A percentile compares a stretch with the other conserved stretches of the same genome.
phyloP scores from a whole-genome alignment of 2,329 filamentous ascomycete species.

The Alternaria postmessia region DNA sequence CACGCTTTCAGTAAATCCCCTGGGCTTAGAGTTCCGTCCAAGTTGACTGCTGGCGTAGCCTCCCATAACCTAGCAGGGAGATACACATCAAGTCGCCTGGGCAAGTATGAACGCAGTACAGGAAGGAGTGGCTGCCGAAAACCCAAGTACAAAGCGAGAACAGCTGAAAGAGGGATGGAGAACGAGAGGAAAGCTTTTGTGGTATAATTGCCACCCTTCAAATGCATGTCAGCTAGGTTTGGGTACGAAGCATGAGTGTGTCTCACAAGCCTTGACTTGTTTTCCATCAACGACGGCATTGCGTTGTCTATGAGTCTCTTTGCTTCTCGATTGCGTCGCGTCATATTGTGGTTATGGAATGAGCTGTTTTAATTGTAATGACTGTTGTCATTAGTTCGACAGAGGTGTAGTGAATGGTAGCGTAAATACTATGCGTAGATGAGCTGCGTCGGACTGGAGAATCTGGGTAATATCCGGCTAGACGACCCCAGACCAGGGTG shows the following conservation, averaged over 20 bases:
- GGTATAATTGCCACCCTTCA: not conserved
- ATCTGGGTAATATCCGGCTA: not conserved
- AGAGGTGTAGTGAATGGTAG: not conserved
- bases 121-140: slow-evolving; percentile 11
- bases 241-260: not conserved
- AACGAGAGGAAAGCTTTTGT: not conserved
- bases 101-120: slow-evolving; percentile 6
- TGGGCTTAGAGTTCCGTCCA: too few relatives aligned
- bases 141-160: not conserved
- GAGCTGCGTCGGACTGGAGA: not conserved
- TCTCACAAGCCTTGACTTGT: not conserved
- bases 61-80: not conserved
- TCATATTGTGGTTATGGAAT: not conserved
- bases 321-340: not conserved
- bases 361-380: not conserved
- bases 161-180: not conserved
- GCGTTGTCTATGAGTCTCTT: not conserved
- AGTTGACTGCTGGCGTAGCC: not conserved
- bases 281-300: not conserved
- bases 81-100: slow-evolving; percentile 14
- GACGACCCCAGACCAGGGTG: not conserved
- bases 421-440: not conserved
- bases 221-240: not conserved
- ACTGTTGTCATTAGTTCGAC: not conserved
- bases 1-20: slow-evolving; percentile 19